Base-by-base conservation (phyloP, 768 basidiomycete species). In the Porphyrellus cyaneotinctus region DNA sequence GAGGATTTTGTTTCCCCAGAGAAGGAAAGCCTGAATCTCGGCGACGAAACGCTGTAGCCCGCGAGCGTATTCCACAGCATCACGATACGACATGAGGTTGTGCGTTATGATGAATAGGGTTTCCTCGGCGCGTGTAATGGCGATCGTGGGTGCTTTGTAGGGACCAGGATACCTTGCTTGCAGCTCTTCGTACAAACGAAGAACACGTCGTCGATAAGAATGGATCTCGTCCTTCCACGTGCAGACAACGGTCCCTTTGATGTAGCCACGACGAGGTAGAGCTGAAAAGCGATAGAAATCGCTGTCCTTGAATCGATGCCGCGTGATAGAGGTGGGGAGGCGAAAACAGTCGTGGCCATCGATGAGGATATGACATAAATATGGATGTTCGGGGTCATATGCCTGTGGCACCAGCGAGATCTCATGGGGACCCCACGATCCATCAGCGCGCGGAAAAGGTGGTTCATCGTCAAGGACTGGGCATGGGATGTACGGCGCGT, bases 401-500 rank as follows among this genome's bases (percentile, higher is more conserved):
- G 31, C 11, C 6, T 50, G 42, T 0, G 32, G 32, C 1, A 50
- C 2, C 15, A 50, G 14, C 3, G 7, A 15, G 42, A 44, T 35
- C 18, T 50, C 31, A 6, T 50, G 49, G 0, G 49, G 49, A 20
- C 41, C 49, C 42, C 49, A 50, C 11, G 49, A 50, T 7, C 49
- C 49, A 26, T 50, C 42, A 0, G 32, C 41, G 12, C 14, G 42
- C 2, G 49, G 32, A 15, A 50, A 35, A 7, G 42, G 49, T 10
- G 14, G 11, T 17, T 50, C 42, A 4, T 45, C 24, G 1, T 2
- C 2, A 3, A 42, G 35, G 17, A 50, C 42, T 0, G 49, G 49
- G 24, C 18, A 9, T 0, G 42, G 41, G 5, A 50, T 50, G 10
- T 28, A 50, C 2, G 41, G 14, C 0, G 41, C 42, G 5, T 49